Conservation (phyloP, 2,329 filamentous ascomycete species). For the Calonectria honghensis region DNA sequence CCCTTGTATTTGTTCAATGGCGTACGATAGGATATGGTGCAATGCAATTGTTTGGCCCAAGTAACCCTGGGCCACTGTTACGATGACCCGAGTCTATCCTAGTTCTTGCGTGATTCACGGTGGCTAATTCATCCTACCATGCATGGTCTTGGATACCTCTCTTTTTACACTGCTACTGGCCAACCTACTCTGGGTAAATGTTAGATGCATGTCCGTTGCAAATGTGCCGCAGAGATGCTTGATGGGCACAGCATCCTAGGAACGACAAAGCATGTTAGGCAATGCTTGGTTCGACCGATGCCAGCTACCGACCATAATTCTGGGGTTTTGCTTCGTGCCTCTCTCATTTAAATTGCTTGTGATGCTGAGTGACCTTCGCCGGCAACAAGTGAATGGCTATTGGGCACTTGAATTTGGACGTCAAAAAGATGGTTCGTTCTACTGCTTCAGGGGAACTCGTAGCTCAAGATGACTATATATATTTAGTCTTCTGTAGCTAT, state of each 20-base stretch:
- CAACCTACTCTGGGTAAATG: background rate
- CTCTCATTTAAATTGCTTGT: background rate
- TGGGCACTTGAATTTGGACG: background rate
- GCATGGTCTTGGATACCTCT: background rate
- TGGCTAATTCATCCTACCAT: background rate
- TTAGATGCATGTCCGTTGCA: background rate
- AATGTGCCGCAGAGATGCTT: background rate
- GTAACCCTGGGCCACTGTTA: background rate
- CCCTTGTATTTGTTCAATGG: conserved; percentile 8
- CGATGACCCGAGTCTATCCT: background rate
- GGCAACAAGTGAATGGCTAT: background rate
- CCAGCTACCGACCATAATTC: background rate
- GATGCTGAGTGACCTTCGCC: background rate
- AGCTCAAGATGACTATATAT: background rate
- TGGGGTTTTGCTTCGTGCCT: background rate
- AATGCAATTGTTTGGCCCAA: conserved; percentile 6
- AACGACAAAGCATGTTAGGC: background rate
- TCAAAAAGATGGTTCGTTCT: background rate
- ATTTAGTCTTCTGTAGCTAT: conserved; percentile 9
- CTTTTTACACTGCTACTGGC: background rate
- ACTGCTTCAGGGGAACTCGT: background rate
- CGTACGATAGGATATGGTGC: conserved; percentile 4
- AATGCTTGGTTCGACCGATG: background rate
- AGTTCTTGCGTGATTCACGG: no score
- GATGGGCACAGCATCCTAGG: background rate